Base-by-base conservation (phyloP, 805 yeast genomes). In the Maudiozyma bulderi region DNA sequence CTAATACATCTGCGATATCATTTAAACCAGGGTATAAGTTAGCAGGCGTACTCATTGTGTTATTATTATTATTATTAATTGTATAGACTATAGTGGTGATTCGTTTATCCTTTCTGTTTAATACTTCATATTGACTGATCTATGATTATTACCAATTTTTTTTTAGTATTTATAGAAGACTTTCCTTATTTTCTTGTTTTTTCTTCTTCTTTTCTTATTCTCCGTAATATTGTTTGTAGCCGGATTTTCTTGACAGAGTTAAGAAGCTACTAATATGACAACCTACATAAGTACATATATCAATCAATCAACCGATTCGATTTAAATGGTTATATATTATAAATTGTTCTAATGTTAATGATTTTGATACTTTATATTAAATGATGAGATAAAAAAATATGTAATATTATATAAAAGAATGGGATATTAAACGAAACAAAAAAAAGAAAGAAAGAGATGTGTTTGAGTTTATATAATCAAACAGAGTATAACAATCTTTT, bases 1-100 rank as follows among this genome's bases (percentile, higher is more conserved):
- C 95, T 46, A 91, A 77, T 0, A 89, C 90, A 69, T 93, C 99
- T 43, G 86, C 74, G 48, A 93, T 78, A 64, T 93, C 99, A 68
- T 90, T 91, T 47, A 93, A 72, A 1, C 97, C 98, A 0, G 96
- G 95, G 55, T 76, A 82, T 46, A 77, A 60, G 58, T 79, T 80
- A 3, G 70, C 71, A n/a, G 69, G 69, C 20, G 59, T 51, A 30
- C 57, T 55, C 66, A 61, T 65, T n/a, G n/a, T n/a, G n/a, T n/a
- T n/a, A n/a, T 7, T 39, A 6, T 13, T 35, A 13, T 14, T 8
- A 26, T 6, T 38, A 34, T 30, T 20, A 29, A 14, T 6, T 31
- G 11, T 43, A 14, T 7, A 28, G n/a, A 28, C 29, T 8, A 8
- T 39, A 20, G 26, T 34, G 5, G 11, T 34, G 37, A 11, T 10